phyloP scores from a whole-genome alignment of 306 rosid species.

The Trifolium repens region DNA sequence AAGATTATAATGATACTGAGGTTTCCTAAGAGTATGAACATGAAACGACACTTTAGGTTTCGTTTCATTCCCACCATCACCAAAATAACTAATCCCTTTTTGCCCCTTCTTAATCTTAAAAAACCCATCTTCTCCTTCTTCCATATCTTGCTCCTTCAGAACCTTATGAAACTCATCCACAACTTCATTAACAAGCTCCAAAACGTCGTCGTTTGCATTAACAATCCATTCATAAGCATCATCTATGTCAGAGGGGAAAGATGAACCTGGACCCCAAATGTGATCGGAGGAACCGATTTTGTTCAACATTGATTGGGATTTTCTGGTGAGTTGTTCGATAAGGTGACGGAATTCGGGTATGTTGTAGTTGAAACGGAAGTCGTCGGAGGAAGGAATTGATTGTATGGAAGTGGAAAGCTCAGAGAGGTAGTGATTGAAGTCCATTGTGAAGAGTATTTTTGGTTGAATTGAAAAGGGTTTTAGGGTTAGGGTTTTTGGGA shows the following conservation, averaged over 20 bases:
- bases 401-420: conserved; percentile 62
- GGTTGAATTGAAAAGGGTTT: conserved; percentile 18
- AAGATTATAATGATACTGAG: conserved; percentile 75
- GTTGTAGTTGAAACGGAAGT: conserved; percentile 73
- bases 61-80: not conserved
- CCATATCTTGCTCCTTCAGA: conserved; percentile 42
- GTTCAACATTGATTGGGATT: conserved; percentile 66
- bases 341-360: conserved; percentile 70
- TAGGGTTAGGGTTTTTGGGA: conserved; percentile 54
- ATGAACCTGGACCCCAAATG: conserved; percentile 61
- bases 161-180: conserved; percentile 58
- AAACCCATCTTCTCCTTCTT: conserved; percentile 64
- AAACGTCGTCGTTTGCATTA: conserved; percentile 70
- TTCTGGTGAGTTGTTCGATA: conserved; percentile 50
- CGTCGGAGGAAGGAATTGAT: conserved; percentile 60
- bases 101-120: not conserved
- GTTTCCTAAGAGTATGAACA: conserved; percentile 67
- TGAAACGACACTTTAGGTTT: conserved; percentile 74
- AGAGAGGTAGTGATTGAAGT: conserved; percentile 46
- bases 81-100: not conserved
- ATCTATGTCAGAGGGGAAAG: conserved; percentile 68
- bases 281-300: conserved; percentile 55
- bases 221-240: conserved; percentile 91
- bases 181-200: conserved; percentile 54
- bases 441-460: conserved; percentile 21